Base-by-base conservation (phyloP, 2,329 filamentous ascomycete genomes). In the Pleoardoris graminearum region DNA sequence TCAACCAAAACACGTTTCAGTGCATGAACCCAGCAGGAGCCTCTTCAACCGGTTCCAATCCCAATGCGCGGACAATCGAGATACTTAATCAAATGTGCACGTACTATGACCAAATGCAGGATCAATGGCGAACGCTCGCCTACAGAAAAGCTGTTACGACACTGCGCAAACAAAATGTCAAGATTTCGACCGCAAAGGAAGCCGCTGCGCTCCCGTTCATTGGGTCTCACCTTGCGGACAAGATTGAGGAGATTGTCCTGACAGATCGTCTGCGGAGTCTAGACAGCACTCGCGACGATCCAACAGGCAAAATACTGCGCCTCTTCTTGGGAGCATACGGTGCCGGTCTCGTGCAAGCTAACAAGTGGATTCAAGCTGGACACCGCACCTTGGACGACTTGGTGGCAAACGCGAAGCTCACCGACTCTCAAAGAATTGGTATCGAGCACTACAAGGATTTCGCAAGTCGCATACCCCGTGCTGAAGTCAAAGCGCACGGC, bases 201-300 rank as follows among this genome's bases (percentile, higher is more conserved):
- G 93, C 92, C 0, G 75, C 81, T 10, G 71, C 75, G 1, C 79
- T 97, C 1, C 84, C 85, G 0, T 82, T 80, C 52, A 85, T 97
- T 30, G 92, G 92, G 7, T 64, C 78, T 10, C 82, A 89, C 1
- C 76, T 97, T 1, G 91, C 91, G 0, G 79, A 82, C 22, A 96
- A 96, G 71, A 94, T 97, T 57, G 90, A 94, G 63, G 93, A 97
- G 68, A 96, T 97, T 37, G 89, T 85, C 2, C 79, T 80, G 33
- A 96, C 90, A 0, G 82, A 90, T 63, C 79, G 80, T 22, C 81
- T 97, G 0, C 82, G 82, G 36, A 82, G 87, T 32, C 80, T 97
- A 0, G 88, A 96, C 29, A 84, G 86, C 61, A 84, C 88, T 0
- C 81, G 82, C 49, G 73, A 79, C 3, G 88, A 95, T 41, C 83